phyloP scores from a whole-genome alignment of 305 asterid genomes.

The Plantago lanceolata region DNA sequence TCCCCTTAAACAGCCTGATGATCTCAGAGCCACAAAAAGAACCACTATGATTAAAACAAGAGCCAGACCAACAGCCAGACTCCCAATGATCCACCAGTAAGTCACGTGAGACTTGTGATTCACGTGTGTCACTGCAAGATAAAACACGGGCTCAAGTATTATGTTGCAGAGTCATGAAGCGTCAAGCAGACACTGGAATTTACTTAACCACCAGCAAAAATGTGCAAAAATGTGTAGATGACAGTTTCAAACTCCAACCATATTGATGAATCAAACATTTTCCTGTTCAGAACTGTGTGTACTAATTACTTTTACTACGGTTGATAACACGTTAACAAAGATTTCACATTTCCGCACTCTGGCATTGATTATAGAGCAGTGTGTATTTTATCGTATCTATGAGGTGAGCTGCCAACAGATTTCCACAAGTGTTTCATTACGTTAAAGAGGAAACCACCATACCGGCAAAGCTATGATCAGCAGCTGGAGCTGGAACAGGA shows the following conservation, averaged over 20 bases:
- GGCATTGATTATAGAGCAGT: neutral
- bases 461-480: conserved; percentile 46
- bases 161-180: neutral
- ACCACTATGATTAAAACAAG: conserved; percentile 46
- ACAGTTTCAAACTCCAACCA: neutral
- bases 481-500: conserved; percentile 71
- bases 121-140: conserved; percentile 40
- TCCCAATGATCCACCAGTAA: conserved; percentile 85
- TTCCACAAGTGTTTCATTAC: neutral
- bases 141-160: neutral
- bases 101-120: conserved; percentile 54
- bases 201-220: neutral
- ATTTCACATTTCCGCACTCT: neutral
- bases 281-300: neutral
- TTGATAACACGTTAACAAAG: neutral
- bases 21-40: conserved; percentile 50
- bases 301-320: neutral
- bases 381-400: neutral
- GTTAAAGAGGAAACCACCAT: conserved; percentile 15
- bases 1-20: conserved; percentile 47
- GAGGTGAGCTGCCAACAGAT: conserved; percentile 8
- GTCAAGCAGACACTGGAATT: neutral
- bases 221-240: no score
- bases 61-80: conserved; percentile 66
- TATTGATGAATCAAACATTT: neutral